phyloP scores from a whole-genome alignment of 2,329 filamentous ascomycete genomes.

The Cytospora piceicola region DNA sequence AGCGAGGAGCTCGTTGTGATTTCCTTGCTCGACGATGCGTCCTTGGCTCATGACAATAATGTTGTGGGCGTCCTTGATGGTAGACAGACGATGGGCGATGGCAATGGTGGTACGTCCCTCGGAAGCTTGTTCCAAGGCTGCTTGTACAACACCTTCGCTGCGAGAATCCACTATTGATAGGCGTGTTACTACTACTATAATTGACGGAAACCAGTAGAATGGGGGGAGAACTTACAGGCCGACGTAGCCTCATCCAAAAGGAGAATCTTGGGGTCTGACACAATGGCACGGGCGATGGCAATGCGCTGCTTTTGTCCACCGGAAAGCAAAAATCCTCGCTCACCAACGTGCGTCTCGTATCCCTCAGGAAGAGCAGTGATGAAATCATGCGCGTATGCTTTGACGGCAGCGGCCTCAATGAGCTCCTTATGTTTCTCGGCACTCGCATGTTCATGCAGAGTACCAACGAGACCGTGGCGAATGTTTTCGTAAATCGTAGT shows the following conservation, averaged over 20 bases:
- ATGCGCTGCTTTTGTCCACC: slow-evolving; percentile 98
- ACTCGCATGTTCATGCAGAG: slow-evolving; percentile 68
- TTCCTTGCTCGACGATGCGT: slow-evolving; percentile 89
- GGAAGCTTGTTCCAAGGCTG: slow-evolving; percentile 83
- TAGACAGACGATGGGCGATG: slow-evolving; percentile 93
- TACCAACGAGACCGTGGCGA: slow-evolving; percentile 86
- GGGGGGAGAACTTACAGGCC: slow-evolving; percentile 22
- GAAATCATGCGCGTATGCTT: slow-evolving; percentile 94
- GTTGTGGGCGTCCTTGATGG: slow-evolving; percentile 91
- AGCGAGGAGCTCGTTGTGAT: slow-evolving; percentile 77
- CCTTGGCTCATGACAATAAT: slow-evolving; percentile 92
- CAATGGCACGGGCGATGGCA: slow-evolving; percentile 87
- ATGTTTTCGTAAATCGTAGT: slow-evolving; percentile 92
- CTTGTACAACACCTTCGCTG: slow-evolving; percentile 92
- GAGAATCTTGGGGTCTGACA: slow-evolving; percentile 89
- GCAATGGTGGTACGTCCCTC: slow-evolving; percentile 91
- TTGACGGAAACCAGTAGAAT: too few species aligned
- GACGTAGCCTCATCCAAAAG: slow-evolving; percentile 89
- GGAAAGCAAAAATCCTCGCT: slow-evolving; percentile 88
- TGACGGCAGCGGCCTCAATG: slow-evolving; percentile 80
- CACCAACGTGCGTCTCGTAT: slow-evolving; percentile 94
- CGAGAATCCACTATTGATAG: slow-evolving; percentile 84
- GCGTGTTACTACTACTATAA: slow-evolving; percentile 40
- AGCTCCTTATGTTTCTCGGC: slow-evolving; percentile 71
- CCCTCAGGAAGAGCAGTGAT: slow-evolving; percentile 80